Evolutionary conservation across 345 rosid species (phyloP).

Genomic region (Camelina laxa): DNA sequence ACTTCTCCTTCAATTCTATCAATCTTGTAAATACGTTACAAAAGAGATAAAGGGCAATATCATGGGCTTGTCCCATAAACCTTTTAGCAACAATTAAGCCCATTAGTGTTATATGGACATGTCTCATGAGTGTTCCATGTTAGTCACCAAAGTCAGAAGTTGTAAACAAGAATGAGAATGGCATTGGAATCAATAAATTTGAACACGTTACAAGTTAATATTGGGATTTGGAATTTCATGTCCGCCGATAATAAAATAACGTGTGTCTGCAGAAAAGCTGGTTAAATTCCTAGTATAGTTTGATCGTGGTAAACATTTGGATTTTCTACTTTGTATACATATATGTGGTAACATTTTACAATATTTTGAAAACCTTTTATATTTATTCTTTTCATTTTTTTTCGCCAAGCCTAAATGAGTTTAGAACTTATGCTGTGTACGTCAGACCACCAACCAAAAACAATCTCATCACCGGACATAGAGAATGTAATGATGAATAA

Average conservation of each 20-base stretch:
- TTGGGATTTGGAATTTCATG: background rate
- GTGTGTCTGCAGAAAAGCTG: slow-evolving; percentile 3
- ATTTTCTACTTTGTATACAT: too few species aligned
- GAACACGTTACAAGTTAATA: background rate
- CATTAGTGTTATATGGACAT: background rate
- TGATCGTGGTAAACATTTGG: background rate
- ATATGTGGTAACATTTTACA: too few species aligned
- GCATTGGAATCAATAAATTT: background rate
- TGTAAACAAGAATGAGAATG: background rate
- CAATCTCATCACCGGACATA: background rate
- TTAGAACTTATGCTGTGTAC: background rate
- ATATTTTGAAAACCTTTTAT: too few species aligned
- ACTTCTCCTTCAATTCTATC: background rate
- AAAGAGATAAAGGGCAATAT: background rate
- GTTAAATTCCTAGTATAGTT: background rate
- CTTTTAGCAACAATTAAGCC: background rate
- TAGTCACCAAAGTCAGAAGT: background rate
- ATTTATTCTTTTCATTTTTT: background rate
- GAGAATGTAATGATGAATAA: slow-evolving; percentile 15
- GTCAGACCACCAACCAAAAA: background rate
- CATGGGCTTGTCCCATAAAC: slow-evolving; percentile 19
- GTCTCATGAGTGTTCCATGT: background rate
- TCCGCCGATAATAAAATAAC: background rate
- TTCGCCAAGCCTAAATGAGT: background rate
- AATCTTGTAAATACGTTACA: background rate